Evolutionary conservation across 192 early-diverging fungal species (phyloP).

Genomic region (Podila verticillata): DNA sequence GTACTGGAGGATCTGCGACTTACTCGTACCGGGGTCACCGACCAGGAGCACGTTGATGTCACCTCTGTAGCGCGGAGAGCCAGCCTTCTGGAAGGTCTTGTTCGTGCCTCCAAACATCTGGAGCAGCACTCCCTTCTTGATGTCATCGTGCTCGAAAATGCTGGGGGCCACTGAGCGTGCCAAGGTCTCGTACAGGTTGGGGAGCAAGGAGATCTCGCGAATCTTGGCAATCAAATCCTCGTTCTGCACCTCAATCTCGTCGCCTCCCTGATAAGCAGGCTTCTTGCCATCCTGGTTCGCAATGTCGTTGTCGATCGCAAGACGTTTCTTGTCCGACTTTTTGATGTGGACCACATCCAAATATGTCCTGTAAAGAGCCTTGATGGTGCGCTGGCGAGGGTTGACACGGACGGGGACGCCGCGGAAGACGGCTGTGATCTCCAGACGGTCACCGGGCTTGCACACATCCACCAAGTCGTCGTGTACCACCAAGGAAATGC

Average conservation of each 20-base stretch:
- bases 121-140: slow-evolving; percentile 96
- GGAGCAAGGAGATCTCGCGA: slow-evolving; percentile 64
- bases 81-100: slow-evolving; percentile 79
- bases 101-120: slow-evolving; percentile 96
- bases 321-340: slow-evolving; percentile 77
- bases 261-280: slow-evolving; percentile 35
- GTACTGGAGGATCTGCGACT: slow-evolving; percentile 93
- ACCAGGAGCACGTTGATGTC: slow-evolving; percentile 96
- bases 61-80: slow-evolving; percentile 77
- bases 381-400: slow-evolving; percentile 86
- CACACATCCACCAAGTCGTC: slow-evolving; percentile 94
- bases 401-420: slow-evolving; percentile 93
- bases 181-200: slow-evolving; percentile 84
- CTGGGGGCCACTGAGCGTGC: slow-evolving; percentile 91
- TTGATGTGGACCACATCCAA: slow-evolving; percentile 96
- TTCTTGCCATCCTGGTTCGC: slow-evolving; percentile 32
- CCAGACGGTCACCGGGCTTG: slow-evolving; percentile 94
- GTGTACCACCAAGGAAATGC: slow-evolving; percentile 89
- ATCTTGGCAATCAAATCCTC: slow-evolving; percentile 57
- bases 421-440: slow-evolving; percentile 95
- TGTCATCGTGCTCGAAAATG: slow-evolving; percentile 95
- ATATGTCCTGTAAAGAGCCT: slow-evolving; percentile 93
- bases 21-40: slow-evolving; percentile 96
- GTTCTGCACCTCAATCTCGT: slow-evolving; percentile 51
- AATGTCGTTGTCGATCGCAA: slow-evolving; percentile 57